Base-by-base conservation (phyloP, 352 stramenopile species). In the Plasmopara muralis region DNA sequence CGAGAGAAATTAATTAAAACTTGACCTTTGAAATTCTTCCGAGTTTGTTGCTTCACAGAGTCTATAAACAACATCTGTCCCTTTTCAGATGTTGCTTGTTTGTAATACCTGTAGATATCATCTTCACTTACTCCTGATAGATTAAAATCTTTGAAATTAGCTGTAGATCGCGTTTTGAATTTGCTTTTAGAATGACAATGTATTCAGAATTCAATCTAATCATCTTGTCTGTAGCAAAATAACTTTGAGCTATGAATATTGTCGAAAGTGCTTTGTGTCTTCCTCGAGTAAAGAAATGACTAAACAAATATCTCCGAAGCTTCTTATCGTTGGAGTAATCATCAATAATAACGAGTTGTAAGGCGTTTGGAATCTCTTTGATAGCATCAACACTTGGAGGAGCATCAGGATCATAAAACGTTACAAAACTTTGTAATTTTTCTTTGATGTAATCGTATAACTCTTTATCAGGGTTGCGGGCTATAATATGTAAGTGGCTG, bases 21-120 rank as follows among this genome's bases (percentile, higher is more conserved):
- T 25, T 25, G 1, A 25, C 20, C 3, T 25, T 43, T 18, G 13
- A 25, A 43, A 9, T 56, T 50, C 9, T 56, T 50, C 6, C 50
- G n/a, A n/a, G 50, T 50, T n/a, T 57, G 29, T 31, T 35, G 33
- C 34, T 57, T 50, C 5, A 57, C 50, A 41, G 41, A 50, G 15
- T 57, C 50, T 12, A 57, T 43, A n/a, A 57, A 48, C 14, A 57
- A 25, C 30, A 49, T 45, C 42, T 57, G 50, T 10, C 50, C 50
- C 38, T 57, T 57, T 16, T 34, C 9, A n/a, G 42, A 31, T 29
- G 42, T 57, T 1, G 50, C 40, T 12, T 37, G 31, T 13, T 50
- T 57, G 20, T 57, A 57, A 15, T 49, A 49, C 29, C 50, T 39
- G 6, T 45, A 18, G 2, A 57, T 50, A 12, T n/a, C 35, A 5